Base-by-base conservation (phyloP, 2,329 filamentous ascomycete species). In the Paramyrothecium sp. region DNA sequence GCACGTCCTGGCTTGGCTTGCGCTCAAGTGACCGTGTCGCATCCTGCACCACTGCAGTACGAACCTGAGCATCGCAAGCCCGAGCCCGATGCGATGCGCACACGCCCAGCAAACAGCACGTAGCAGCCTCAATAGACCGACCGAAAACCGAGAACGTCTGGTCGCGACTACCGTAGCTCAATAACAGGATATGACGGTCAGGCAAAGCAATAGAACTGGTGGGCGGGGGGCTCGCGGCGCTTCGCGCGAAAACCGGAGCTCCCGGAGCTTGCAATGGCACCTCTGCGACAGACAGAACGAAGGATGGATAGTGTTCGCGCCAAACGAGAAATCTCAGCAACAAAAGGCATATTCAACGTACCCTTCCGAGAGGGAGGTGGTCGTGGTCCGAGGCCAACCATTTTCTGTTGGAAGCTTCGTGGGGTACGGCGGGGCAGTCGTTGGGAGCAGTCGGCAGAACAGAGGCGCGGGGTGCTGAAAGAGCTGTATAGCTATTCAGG, bases 291-390 rank as follows among this genome's bases (percentile, higher is more conserved):
- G 38, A 19, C n/a, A 17, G 13, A 19, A 19, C 38, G 13, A 19
- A 7, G 38, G 13, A 44, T 30, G 26, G n/a, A 44, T 12, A 16
- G n/a, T 17, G 13, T 44, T 30, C 30, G 10, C n/a, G 49, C 21
- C 21, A 22, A n/a, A 46, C 12, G 54, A 51, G 21, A 53, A 33
- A 56, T 58, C 38, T 53, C 26, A 19, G 8, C 16, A 8, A 33
- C 22, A 44, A 44, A 44, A 44, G 38, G n/a, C 38, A 44, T 16
- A 44, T 44, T 44, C 38, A 44, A 83, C 86, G 73, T 84, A 90
- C 90, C 90, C 84, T 90, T 91, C 65, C 79, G 75, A 66, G 76
- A 78, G 65, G 78, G 78, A 63, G 77, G 78, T 69, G 74, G 77
- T 69, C 78, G 76, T 66, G 78, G 78, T 72, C 79, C 79, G 61